Percentiles rank a stretch among this genome's conserved stretches.
These are phyloP conservation scores for Quercus mongolica DNA, from an alignment of 306 rosid genomes.

Conservation along the genomic window DNA sequence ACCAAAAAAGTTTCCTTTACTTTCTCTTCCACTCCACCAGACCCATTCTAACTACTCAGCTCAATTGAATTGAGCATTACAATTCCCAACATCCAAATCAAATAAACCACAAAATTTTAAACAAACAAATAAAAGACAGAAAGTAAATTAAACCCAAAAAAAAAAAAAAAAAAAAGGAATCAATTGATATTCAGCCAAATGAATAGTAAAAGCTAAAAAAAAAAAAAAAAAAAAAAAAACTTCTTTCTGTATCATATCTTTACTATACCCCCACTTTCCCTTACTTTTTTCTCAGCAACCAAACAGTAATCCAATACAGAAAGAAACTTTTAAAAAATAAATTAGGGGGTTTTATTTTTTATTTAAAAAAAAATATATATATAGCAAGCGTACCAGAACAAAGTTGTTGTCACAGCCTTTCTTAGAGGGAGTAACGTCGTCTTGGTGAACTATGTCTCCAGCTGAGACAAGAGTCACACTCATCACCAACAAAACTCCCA, in stretches of 20 bases:
- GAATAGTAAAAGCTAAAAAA: neutral
- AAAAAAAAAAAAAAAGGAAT: neutral
- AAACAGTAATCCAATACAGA: slow-evolving; percentile 11
- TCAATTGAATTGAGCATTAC: slow-evolving; percentile 13
- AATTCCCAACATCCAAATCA: slow-evolving; percentile 5
- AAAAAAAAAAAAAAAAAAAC: neutral
- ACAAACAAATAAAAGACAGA: neutral
- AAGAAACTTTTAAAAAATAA: neutral
- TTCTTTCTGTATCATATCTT: neutral
- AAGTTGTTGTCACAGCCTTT: slow-evolving; percentile 92
- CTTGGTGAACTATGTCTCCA: slow-evolving; percentile 94
- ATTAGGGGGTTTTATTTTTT: neutral
- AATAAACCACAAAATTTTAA: slow-evolving; percentile 6
- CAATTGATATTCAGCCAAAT: neutral
- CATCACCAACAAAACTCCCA: slow-evolving; percentile 35
- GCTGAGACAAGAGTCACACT: slow-evolving; percentile 46
- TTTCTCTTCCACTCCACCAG: neutral
- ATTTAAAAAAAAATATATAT: no score
- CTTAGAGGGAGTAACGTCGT: slow-evolving; percentile 65
- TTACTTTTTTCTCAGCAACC: slow-evolving; percentile 23
- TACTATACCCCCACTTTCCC: slow-evolving; percentile 9
- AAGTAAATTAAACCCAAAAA: neutral
- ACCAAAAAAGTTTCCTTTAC: neutral
- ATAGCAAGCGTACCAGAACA: slow-evolving; percentile 62
- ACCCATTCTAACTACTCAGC: neutral